Evolutionary conservation across 345 rosid genomes (phyloP).

Genomic region (Odontarrhena argentea): DNA sequence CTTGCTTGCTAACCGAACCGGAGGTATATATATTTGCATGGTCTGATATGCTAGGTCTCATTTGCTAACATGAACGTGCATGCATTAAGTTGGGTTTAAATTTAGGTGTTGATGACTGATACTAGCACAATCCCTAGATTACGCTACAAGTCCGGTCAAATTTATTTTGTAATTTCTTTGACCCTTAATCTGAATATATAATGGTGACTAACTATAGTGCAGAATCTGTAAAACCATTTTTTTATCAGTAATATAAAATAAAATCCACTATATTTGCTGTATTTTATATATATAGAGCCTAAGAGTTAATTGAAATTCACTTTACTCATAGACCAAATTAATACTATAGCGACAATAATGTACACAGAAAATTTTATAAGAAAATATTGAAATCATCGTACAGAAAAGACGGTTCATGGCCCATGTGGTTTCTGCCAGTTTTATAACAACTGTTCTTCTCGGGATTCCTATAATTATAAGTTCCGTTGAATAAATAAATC

Average conservation of each 20-base stretch:
- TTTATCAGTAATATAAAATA: too few species aligned
- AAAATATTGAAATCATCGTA: slow-evolving; percentile 29
- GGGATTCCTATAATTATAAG: slow-evolving; percentile 29
- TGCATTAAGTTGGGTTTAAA: too few species aligned
- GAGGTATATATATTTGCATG: neutral
- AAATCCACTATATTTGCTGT: too few species aligned
- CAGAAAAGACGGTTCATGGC: slow-evolving; percentile 38
- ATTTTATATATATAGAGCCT: too few species aligned
- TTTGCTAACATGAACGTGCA: neutral
- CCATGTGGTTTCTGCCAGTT: slow-evolving; percentile 39
- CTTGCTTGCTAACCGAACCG: slow-evolving; percentile 8
- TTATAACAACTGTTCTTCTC: slow-evolving; percentile 30
- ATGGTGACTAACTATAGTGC: too few species aligned
- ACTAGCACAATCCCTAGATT: too few species aligned
- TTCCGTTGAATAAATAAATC: slow-evolving; percentile 11
- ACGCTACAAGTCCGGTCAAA: too few species aligned
- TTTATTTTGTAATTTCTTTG: too few species aligned
- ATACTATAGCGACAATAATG: slow-evolving; percentile 16
- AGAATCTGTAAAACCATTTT: too few species aligned
- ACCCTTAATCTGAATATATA: too few species aligned
- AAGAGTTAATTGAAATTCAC: too few species aligned
- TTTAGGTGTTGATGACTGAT: too few species aligned
- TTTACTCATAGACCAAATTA: neutral
- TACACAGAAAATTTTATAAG: neutral
- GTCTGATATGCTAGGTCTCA: neutral